Percentiles rank a stretch among this genome's conserved stretches.
These are phyloP conservation scores for Cryptosporidium parvum DNA, from an alignment of 169 alveolate species.

Conservation along the genomic window DNA sequence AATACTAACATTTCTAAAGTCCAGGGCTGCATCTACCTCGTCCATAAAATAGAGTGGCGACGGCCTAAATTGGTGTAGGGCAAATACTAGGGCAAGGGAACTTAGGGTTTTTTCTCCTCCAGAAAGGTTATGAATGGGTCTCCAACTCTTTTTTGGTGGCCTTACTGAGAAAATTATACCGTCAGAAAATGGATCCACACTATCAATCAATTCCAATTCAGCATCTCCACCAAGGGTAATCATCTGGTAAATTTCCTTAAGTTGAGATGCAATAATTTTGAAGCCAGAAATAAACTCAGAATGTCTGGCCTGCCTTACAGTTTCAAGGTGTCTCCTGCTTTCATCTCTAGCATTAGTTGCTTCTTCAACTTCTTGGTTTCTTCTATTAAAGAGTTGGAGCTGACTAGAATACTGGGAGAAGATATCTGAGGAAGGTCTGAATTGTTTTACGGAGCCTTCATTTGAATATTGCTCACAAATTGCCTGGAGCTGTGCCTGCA, in stretches of 20 bases:
- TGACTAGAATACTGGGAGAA: slow-evolving; percentile 64
- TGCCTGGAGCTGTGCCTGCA: slow-evolving; percentile 30
- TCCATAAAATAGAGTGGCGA: slow-evolving; percentile 99
- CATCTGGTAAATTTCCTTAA: slow-evolving; percentile 91
- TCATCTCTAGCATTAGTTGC: slow-evolving; percentile 73
- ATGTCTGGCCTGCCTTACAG: slow-evolving; percentile 9
- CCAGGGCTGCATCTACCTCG: slow-evolving; percentile 99
- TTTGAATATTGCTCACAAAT: slow-evolving; percentile 38
- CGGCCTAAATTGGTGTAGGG: slow-evolving; percentile 98
- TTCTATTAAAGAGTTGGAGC: slow-evolving; percentile 20
- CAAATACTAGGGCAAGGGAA: slow-evolving; percentile 97
- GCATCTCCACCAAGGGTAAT: slow-evolving; percentile 98
- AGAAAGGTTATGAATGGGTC: slow-evolving; percentile 93
- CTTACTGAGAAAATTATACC: slow-evolving; percentile 97
- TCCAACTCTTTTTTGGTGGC: slow-evolving; percentile 98
- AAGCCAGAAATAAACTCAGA: slow-evolving; percentile 86
- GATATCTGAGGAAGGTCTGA: slow-evolving; percentile 56
- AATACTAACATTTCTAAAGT: slow-evolving; percentile 94
- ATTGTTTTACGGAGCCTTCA: neutral
- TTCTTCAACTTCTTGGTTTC: slow-evolving; percentile 62
- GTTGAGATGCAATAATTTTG: slow-evolving; percentile 85
- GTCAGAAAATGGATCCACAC: slow-evolving; percentile 96
- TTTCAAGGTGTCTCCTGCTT: slow-evolving; percentile 44
- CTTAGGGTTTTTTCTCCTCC: slow-evolving; percentile 99
- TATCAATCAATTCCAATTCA: slow-evolving; percentile 95